Evolutionary conservation across 495 filamentous ascomycete genomes (phyloP), one percentile per base, ranked within the genome.

Genomic region (Sordaria brevicollis): DNA sequence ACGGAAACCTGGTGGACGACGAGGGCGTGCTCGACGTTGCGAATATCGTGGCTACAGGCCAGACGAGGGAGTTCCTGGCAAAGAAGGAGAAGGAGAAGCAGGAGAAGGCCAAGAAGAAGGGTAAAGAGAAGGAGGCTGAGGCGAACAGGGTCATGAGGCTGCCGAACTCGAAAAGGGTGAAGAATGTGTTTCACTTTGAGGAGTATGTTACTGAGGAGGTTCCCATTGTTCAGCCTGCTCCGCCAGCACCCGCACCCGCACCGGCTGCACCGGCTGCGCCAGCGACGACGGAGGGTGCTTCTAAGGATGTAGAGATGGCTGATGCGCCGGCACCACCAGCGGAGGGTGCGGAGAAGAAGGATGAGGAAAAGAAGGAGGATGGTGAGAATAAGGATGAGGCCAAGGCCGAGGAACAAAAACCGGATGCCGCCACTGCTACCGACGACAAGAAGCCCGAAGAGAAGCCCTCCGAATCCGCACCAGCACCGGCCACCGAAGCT

Each of bases 21-120:
- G 95, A 99, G 67, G 95, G 95, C 3, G 92, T 95, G 4, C 82
- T 98, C 15, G 93, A 99, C 76, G 93, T 99, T 35, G 95, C 95
- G 25, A 94, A 89, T 70, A 96, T 99, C 73, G 93, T 99, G 25
- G 87, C 89, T 1, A 93, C 91, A 70, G 96, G 95, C 38, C 92
- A 97, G 81, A 94, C 94, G 49, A 90, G 88, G 68, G 96, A 98
- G 74, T 97, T 93, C 73, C 83, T 99, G 11, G 94, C 93, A 6
- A 92, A 91, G 76, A 91, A 93, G 75, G 96, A 98, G 73, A 93
- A 91, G 79, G 93, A 96, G 75, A 97, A 96, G 82, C 86, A 86
- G n/a, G 91, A 89, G 68, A 89, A 85, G 81, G 83, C 83, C 0
- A 86, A 84, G 68, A 82, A 83, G 73, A 81, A 81, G 33, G 74